Evolutionary conservation across 2,329 filamentous ascomycete genomes (phyloP).

Genomic region (Chaetomiaceae sp.): DNA sequence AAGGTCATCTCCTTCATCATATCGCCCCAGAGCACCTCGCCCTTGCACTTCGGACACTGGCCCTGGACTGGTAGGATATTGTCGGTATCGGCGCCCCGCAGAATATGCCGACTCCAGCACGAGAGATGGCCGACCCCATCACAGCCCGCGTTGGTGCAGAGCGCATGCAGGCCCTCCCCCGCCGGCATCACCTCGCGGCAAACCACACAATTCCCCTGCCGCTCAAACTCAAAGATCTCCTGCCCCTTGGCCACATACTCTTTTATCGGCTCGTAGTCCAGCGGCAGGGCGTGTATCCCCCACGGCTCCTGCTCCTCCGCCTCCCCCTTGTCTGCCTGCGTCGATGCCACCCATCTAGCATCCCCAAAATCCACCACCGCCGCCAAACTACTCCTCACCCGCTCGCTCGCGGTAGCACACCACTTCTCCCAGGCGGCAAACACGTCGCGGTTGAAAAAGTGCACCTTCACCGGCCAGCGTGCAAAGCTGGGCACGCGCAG

Average conservation of each 20-base stretch:
- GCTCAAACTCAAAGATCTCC: constrained; percentile 52
- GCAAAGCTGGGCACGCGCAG: constrained; percentile 74
- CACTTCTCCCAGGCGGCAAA: constrained; percentile 63
- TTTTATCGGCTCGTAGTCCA: constrained; percentile 53
- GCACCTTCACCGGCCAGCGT: constrained; percentile 75
- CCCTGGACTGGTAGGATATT: constrained; percentile 64
- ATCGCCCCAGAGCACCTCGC: constrained; percentile 62
- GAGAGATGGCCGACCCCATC: constrained; percentile 56
- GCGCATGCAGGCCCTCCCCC: constrained; percentile 49
- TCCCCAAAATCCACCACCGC: constrained; percentile 54
- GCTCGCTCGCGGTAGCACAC: constrained; percentile 45
- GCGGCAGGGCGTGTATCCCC: constrained; percentile 51
- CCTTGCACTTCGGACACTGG: constrained; percentile 65
- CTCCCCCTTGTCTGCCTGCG: no score
- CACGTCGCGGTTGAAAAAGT: constrained; percentile 72
- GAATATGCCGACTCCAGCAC: constrained; percentile 54
- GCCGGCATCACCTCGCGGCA: constrained; percentile 45
- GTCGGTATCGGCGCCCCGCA: constrained; percentile 34
- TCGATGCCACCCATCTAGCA: no score
- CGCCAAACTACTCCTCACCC: constrained; percentile 45
- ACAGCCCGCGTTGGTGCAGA: constrained; percentile 52
- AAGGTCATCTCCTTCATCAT: constrained; percentile 81
- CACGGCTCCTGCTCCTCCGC: constrained; percentile 23
- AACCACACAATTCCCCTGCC: constrained; percentile 51
- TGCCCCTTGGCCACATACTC: constrained; percentile 53